Evolutionary conservation across 805 yeast genomes (phyloP), one percentile per base, ranked within the genome.

Genomic region (Pichia eremophila): DNA sequence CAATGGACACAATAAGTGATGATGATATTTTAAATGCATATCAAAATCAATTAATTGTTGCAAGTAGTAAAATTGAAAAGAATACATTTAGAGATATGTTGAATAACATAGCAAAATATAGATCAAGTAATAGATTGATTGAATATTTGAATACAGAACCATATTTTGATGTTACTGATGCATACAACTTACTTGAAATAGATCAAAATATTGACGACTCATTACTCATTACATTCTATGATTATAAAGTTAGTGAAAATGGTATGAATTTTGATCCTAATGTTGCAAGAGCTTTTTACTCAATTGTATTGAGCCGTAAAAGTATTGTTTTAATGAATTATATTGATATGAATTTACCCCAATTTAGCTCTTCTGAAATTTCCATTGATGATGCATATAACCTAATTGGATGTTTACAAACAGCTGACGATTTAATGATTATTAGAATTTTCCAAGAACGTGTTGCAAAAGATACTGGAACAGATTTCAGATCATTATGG

Each of bases 221-320:
- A 52, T 78, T 85, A 40, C 75, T 87, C 3, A 71, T 79, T 29
- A 83, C 95, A 1, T 90, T 95, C 0, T 85, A 78, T 57, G 81
- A 83, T 48, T 70, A 83, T 40, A 79, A 80, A 50, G 57, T 73
- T 2, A 75, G 76, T 39, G 95, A 85, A 28, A 49, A 41, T 43
- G 51, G 57, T 1, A 70, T 69, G 1, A 69, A 72, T 46, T 58
- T 74, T 45, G 68, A 65, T 37, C 53, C 76, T 32, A 50, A 57
- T n/a, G 64, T 70, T 46, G 74, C 78, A 42, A 71, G 82, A 48
- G 79, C 89, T 0, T 64, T 85, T 40, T 65, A 79, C 27, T 75
- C 89, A 0, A 70, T 85, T 35, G 90, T 87, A 0, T 60, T 74
- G 0, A 60, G 67, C 22, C 67, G 87, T 42, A 76, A 75, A 52